Base-by-base conservation (phyloP, 2,329 filamentous ascomycete species). In the Cryphonectria parasitica region DNA sequence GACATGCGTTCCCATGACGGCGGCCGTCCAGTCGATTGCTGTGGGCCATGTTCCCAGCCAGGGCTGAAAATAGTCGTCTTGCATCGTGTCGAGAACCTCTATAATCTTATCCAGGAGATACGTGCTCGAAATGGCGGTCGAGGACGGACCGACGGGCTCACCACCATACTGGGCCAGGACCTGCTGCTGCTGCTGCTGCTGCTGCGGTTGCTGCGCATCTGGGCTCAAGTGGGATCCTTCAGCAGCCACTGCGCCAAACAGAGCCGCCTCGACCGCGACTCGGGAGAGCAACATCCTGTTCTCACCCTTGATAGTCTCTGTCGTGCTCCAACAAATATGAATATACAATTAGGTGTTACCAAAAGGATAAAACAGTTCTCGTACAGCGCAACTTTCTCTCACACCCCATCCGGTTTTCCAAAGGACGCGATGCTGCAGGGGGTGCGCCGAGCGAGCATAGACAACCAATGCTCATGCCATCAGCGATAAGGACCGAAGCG, bases 11-110 rank as follows among this genome's bases (percentile, higher is more conserved):
- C 90, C 90, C 75, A 93, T 84, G 11, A 98, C 93, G 4, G 95
- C 95, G 25, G 90, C 91, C 0, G 95, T 98, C 95, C 95, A 98
- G 82, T 98, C 95, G 76, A 97, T 98, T 43, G 92, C 88, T 0
- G 86, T 85, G 0, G 94, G 93, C 93, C 95, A 98, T 36, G 89
- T 94, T 15, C 92, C 94, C 49, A 91, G 83, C 86, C 92, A 92
- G 5, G 91, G 82, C 63, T 90, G 86, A 78, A 96, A 98, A 81
- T 94, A 97, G 36, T 86, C 83, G 67, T 88, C 84, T 79, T 98
- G 94, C 85, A 98, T 89, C 7, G 69, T 72, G 63, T 65, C 61
- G 73, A 98, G 84, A 7, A 93, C 91, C 64, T 86, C 80, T 63
- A 92, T 82, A 28, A 90, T 83, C 72, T 87, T 65, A 36, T 71